Evolutionary conservation across 208 protist species (phyloP).

Genomic region (Wallacemonas collosoma): DNA sequence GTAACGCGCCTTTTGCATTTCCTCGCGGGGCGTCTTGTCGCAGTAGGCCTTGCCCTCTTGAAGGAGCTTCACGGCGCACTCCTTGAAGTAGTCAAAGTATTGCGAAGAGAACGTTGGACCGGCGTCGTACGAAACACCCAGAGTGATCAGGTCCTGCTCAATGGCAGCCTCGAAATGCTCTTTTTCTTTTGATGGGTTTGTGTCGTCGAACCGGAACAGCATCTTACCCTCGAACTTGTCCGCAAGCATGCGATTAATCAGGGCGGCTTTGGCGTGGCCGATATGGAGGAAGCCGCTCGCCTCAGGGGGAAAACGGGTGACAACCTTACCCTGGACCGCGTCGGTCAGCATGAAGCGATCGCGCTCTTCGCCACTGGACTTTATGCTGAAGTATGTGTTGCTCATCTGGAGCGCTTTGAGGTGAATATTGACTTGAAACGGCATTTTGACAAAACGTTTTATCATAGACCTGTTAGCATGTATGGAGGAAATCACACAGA

Average conservation of each 20-base stretch:
- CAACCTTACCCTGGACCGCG: constrained; percentile 90
- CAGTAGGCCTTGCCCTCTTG: constrained; percentile 94
- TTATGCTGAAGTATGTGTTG: constrained; percentile 54
- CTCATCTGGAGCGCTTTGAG: constrained; percentile 57
- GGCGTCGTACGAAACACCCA: constrained; percentile 91
- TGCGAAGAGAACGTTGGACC: constrained; percentile 96
- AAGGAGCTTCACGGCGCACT: constrained; percentile 93
- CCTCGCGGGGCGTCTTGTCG: constrained; percentile 96
- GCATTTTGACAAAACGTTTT: constrained; percentile 48
- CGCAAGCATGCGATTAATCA: constrained; percentile 98
- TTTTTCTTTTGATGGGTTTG: constrained; percentile 99
- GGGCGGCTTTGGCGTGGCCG: constrained; percentile 98
- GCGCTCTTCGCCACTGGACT: constrained; percentile 30
- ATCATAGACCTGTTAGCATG: constrained; percentile 31
- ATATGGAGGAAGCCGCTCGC: constrained; percentile 98
- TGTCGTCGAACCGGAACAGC: constrained; percentile 99
- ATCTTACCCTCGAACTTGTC: constrained; percentile 97
- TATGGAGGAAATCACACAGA: too few species aligned
- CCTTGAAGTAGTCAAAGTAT: constrained; percentile 96
- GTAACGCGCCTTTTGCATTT: constrained; percentile 94
- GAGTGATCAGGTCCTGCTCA: constrained; percentile 91
- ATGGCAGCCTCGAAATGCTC: constrained; percentile 97
- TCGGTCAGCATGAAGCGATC: constrained; percentile 82
- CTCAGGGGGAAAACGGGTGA: constrained; percentile 98
- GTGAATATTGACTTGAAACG: constrained; percentile 56